Base-by-base conservation (phyloP, 257 asterid species). In the Handroanthus guayacan region DNA sequence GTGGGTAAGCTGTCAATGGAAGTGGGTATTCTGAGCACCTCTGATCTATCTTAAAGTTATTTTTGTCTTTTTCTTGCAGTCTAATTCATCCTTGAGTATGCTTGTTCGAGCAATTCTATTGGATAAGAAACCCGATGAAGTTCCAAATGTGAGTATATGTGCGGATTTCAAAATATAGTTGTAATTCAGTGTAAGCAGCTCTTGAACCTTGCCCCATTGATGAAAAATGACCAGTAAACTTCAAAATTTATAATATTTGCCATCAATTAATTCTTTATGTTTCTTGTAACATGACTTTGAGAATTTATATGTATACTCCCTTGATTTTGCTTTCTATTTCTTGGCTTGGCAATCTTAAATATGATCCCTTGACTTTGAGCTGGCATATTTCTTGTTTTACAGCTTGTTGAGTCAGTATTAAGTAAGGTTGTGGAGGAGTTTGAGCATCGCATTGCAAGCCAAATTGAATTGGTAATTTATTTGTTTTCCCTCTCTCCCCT, bases 111-210 rank as follows among this genome's bases (percentile, higher is more conserved):
- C 96, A 38, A 78, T 90, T 78, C 79, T 95, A 56, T 65, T 83
- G 81, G 97, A 95, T 72, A 93, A 90, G 97, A 95, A 90, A 87
- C 96, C 98, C 6, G 98, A 95, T 65, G 99, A 95, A 78, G 94
- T 95, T 85, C 97, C 97, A 55, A 86, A 79, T 87, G 99, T 94
- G 67, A 71, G 88, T 77, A 52, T 20, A 57, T 56, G 36, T 55
- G 60, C 68, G 41, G 56, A 36, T 41, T 17, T 57, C 41, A 13
- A 57, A 25, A 39, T 41, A 61, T 39, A 51, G 60, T 16, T 77
- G 65, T 43, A 9, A 47, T 41, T 51, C 8, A 1, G 6, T 54
- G 12, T 4, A 7, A 25, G 31, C 18, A 41, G 31, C n/a, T 12
- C 8, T 6, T 55, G 13, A 45, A 47, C 39, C 12, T 60, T 48